These are phyloP conservation scores for Polychaeton citri DNA, from an alignment of 2,329 filamentous ascomycete species.

Conservation along the genomic window DNA sequence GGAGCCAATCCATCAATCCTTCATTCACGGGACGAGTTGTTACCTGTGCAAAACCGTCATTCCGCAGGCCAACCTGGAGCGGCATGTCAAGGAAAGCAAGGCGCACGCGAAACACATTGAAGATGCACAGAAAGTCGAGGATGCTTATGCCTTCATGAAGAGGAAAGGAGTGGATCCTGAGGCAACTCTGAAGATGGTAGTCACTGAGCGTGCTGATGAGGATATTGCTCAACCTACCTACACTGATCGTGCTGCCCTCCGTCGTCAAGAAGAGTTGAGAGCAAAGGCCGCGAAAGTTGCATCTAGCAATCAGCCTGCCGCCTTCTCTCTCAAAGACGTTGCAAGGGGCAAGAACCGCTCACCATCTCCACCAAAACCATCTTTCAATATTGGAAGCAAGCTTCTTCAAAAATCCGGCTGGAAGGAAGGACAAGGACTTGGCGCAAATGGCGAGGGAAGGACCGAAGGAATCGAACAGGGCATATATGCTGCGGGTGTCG, in stretches of 20 bases:
- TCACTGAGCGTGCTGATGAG: conserved; percentile 1
- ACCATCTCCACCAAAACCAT: conserved; percentile 10
- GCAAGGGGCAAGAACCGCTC: conserved; percentile 19
- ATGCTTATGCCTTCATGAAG: conserved; percentile 10
- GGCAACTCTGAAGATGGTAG: conserved; percentile 9
- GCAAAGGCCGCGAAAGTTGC: conserved; percentile 1
- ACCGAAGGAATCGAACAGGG: conserved; percentile 51
- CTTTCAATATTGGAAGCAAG: conserved; percentile 8
- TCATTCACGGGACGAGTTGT: conserved; percentile 10
- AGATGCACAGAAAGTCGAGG: conserved; percentile 33
- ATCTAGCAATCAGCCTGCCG: conserved; percentile 5
- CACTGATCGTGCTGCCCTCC: conserved; percentile 55
- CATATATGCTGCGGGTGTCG: conserved; percentile 55
- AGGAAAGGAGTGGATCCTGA: conserved; percentile 5
- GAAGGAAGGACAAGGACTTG: conserved; percentile 51
- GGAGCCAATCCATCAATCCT: conserved; percentile 5
- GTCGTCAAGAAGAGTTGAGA: conserved; percentile 49
- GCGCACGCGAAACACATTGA: conserved; percentile 43
- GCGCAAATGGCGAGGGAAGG: conserved; percentile 48
- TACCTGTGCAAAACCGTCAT: conserved; percentile 12
- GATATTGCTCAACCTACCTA: conserved; percentile 25
- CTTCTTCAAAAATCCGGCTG: conserved; percentile 63
- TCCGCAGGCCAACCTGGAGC: conserved; percentile 27
- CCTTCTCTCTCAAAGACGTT: conserved; percentile 13
- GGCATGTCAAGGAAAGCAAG: conserved; percentile 46